Percentiles rank a stretch among this genome's conserved stretches.
Evolutionary conservation across 2,329 filamentous ascomycete genomes (phyloP).

Genomic region (Ascochyta fabae): DNA sequence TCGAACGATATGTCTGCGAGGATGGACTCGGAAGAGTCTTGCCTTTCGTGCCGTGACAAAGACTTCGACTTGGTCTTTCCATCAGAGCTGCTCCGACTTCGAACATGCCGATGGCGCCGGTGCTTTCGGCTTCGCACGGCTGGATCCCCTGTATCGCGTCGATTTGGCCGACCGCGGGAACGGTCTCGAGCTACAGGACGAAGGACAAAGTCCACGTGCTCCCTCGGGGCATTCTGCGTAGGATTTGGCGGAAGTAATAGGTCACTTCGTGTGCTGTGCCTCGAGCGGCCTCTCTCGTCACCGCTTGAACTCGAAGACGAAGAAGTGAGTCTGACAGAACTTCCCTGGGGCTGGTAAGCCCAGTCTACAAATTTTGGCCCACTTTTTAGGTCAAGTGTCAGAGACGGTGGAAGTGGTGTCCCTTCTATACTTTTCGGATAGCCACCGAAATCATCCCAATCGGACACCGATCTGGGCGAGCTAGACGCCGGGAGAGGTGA

Average conservation of each 20-base stretch:
- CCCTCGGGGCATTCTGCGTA: constrained; percentile 28
- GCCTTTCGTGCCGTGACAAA: constrained; percentile 5
- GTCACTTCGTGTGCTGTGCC: constrained; percentile 28
- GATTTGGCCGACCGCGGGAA: constrained; percentile 34
- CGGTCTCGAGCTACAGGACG: constrained; percentile 33
- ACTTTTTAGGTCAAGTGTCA: constrained; percentile 17
- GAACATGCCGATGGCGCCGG: constrained; percentile 20
- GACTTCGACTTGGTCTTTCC: constrained; percentile 12
- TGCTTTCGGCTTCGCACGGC: constrained; percentile 10
- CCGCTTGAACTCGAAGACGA: constrained; percentile 22
- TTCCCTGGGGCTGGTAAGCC: constrained; percentile 28
- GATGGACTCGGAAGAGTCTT: constrained; percentile 20
- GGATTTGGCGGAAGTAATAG: constrained; percentile 32
- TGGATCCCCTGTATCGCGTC: constrained; percentile 12
- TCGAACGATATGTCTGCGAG: constrained; percentile 26
- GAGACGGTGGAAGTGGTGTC: neutral
- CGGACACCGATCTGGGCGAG: constrained; percentile 1
- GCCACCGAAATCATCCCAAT: neutral
- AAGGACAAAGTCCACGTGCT: constrained; percentile 41
- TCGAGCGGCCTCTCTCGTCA: constrained; percentile 9
- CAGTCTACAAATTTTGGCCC: constrained; percentile 35
- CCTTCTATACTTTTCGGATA: neutral
- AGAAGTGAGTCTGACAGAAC: neutral
- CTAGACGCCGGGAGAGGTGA: constrained; percentile 31
- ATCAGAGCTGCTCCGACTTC: constrained; percentile 2